A percentile compares a stretch with the other conserved stretches of the same genome.
phyloP scores from a whole-genome alignment of 208 protist genomes.

The Crithidia expoeki region DNA sequence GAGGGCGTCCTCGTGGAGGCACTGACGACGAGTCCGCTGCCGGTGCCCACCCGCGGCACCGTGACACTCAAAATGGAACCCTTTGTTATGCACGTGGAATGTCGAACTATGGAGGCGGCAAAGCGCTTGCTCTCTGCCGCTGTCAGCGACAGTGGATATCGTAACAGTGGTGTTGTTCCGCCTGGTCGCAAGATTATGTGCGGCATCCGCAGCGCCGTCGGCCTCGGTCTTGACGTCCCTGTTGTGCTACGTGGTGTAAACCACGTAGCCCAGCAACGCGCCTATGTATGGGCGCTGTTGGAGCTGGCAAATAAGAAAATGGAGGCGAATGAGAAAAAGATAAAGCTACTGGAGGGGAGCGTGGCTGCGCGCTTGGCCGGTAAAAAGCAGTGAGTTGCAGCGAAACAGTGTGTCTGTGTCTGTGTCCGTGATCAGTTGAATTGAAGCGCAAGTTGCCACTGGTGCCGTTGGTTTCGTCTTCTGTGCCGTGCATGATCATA shows the following conservation, averaged over 20 bases:
- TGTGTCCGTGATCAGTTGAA: no score
- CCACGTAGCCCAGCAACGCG: slow-evolving; percentile 52
- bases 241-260: slow-evolving; percentile 76
- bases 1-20: slow-evolving; percentile 51
- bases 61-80: slow-evolving; percentile 87
- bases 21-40: neutral
- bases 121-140: slow-evolving; percentile 73
- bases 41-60: slow-evolving; percentile 49
- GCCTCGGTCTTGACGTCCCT: slow-evolving; percentile 78
- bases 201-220: slow-evolving; percentile 70
- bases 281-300: slow-evolving; percentile 75
- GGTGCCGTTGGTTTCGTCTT: no score
- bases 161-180: slow-evolving; percentile 87
- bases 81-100: slow-evolving; percentile 90
- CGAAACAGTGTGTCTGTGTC: no score
- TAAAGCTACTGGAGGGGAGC: slow-evolving; percentile 43
- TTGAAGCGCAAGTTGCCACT: no score
- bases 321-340: slow-evolving; percentile 65
- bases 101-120: slow-evolving; percentile 76
- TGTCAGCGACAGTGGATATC: slow-evolving; percentile 74
- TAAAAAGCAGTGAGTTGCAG: neutral
- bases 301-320: slow-evolving; percentile 82
- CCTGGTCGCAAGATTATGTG: slow-evolving; percentile 82
- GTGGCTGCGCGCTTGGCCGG: slow-evolving; percentile 32
- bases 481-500: no score